These are phyloP conservation scores for Harringtonia aguacate DNA, from an alignment of 2,329 filamentous ascomycete genomes.

Conservation along the genomic window DNA sequence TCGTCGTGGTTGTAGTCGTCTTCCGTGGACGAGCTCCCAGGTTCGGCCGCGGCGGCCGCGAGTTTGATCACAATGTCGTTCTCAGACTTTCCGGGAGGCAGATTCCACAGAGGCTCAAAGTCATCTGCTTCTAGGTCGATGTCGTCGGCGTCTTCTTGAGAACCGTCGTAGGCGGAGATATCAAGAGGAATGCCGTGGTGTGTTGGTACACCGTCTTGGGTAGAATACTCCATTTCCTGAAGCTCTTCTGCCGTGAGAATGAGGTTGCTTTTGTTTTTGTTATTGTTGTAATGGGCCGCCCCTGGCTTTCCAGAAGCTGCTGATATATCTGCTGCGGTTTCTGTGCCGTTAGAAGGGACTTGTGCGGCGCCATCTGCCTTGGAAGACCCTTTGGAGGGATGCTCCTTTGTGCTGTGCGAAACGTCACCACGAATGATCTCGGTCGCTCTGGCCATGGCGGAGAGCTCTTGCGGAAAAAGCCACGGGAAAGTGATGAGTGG, in stretches of 20 bases:
- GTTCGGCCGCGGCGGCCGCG: background rate
- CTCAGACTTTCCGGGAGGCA: slow-evolving; percentile 9
- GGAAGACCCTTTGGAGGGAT: too few relatives aligned
- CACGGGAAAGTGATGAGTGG: slow-evolving; percentile 92
- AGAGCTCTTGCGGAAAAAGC: slow-evolving; percentile 68
- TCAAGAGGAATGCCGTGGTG: slow-evolving; percentile 19
- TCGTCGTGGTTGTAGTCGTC: background rate
- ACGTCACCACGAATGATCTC: background rate
- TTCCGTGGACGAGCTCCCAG: background rate
- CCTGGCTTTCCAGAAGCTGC: too few relatives aligned
- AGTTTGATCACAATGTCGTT: slow-evolving; percentile 8
- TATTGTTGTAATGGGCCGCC: too few relatives aligned
- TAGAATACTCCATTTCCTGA: slow-evolving; percentile 14
- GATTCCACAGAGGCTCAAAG: slow-evolving; percentile 10
- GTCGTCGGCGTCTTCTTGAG: slow-evolving; percentile 6
- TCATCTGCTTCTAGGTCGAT: background rate
- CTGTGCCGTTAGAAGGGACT: too few relatives aligned
- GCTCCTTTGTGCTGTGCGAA: too few relatives aligned
- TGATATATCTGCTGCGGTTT: too few relatives aligned
- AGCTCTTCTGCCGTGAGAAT: slow-evolving; percentile 9
- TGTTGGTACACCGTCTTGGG: slow-evolving; percentile 18
- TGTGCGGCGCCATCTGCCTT: too few relatives aligned
- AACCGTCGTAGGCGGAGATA: slow-evolving; percentile 4
- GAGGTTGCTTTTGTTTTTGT: too few relatives aligned
- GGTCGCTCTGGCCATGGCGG: slow-evolving; percentile 48